Evolutionary conservation across 164 flowering plant species (phyloP), one percentile per base, ranked within the genome.

Genomic region (Sedum album): DNA sequence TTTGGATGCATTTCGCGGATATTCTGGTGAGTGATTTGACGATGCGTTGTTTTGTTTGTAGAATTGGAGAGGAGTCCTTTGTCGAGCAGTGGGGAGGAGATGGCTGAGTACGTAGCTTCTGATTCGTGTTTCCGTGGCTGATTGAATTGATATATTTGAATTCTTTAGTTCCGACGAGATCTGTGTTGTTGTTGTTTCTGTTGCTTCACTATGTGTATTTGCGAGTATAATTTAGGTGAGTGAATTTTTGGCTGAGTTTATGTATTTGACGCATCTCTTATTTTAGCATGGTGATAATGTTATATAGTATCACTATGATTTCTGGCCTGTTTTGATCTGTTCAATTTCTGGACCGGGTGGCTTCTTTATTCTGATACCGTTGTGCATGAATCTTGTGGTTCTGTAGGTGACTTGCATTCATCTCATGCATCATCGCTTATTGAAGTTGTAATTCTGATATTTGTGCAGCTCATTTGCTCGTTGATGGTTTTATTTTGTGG

Each of bases 1-100:
- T 42, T 66, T 17, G 5, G 31, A 26, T 39, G 35, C 55, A 66
- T 30, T 42, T 21, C 26, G 48, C 30, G 28, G 57, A 10, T 46
- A 18, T 46, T 46, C 69, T 66, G 69, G 33, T 14, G 17, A 13
- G 62, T 57, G 33, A 30, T 57, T 15, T 31, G 39, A 25, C 17
- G 69, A 26, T 1, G 5, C 42, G 23, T 42, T 25, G 18, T 39
- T 28, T 69, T 17, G 48, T 66, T 65, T 70, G 18, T 77, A 84
- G 87, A 82, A 68, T 80, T 80, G 53, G 82, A 78, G 70, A 75
- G 80, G 66, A 80, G 77, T 82, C 78, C 61, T 71, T 80, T 80
- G 49, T 70, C 82, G 3, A 72, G 77, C 31, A 61, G 73, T 33
- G 84, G 66, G 17, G 79, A 77, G 48, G 76, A 78, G 62, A 57